A percentile compares a stretch with the other conserved stretches of the same genome.
Conservation (phyloP, 129 eudicot genomes). For the Mikania micrantha region DNA sequence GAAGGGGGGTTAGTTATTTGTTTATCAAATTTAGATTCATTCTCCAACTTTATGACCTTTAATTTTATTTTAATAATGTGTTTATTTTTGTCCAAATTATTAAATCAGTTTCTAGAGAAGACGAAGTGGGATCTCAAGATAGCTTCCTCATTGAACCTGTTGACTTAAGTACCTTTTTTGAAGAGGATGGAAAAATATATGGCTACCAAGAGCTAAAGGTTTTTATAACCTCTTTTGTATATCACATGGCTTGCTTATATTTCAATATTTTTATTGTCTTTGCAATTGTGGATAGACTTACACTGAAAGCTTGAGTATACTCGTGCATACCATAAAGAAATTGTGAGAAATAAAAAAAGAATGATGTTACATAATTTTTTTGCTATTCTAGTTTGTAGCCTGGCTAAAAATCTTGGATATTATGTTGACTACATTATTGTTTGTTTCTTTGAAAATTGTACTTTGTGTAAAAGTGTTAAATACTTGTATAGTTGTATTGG, state of each 20-base stretch:
- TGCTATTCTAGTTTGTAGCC: background rate
- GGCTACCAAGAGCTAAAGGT: conserved; percentile 84
- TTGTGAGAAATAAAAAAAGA: background rate
- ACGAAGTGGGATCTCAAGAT: conserved; percentile 67
- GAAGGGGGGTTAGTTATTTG: no score
- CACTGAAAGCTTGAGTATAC: background rate
- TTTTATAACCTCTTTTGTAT: background rate
- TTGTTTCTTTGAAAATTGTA: background rate
- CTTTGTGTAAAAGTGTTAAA: background rate
- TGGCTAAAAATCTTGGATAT: background rate
- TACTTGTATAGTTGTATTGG: background rate
- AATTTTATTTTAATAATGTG: background rate
- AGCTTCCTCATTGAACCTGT: conserved; percentile 62
- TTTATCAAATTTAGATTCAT: no score
- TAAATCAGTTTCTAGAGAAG: conserved; percentile 60
- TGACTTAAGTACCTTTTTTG: conserved; percentile 74
- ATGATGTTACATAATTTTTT: background rate
- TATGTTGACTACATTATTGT: background rate
- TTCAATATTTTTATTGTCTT: background rate
- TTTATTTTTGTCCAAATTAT: background rate
- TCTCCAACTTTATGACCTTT: background rate
- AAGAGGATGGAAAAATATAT: conserved; percentile 84
- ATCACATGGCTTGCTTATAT: background rate
- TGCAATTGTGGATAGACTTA: background rate
- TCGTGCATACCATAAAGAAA: background rate